Conservation (phyloP, 2,329 filamentous ascomycete species). For the Elsinoe necatrix region DNA sequence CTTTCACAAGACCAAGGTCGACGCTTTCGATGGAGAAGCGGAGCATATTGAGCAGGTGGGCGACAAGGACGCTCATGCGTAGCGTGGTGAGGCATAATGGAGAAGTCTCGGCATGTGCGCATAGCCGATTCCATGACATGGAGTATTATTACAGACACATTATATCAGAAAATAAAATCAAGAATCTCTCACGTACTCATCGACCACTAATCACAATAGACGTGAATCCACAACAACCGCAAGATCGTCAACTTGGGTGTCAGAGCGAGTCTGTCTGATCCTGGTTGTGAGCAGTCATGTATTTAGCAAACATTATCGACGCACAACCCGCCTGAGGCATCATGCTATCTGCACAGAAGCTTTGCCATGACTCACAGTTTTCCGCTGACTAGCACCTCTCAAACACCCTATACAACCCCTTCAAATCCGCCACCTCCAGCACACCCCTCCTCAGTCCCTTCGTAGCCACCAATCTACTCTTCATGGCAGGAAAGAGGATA, state of each 20-base stretch:
- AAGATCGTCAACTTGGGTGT: too few species aligned
- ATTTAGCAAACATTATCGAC: too few species aligned
- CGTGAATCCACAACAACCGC: too few species aligned
- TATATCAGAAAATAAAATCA: too few species aligned
- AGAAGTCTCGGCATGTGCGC: not conserved
- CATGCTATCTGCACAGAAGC: too few species aligned
- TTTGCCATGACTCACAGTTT: too few species aligned
- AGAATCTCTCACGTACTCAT: too few species aligned
- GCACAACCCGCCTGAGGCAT: too few species aligned
- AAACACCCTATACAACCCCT: conserved; percentile 88
- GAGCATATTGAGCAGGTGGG: conserved; percentile 15
- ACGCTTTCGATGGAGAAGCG: conserved; percentile 43
- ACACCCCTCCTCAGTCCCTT: conserved; percentile 66
- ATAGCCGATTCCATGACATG: not conserved
- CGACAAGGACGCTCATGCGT: conserved; percentile 12
- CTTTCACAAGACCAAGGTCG: conserved; percentile 52
- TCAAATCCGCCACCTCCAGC: conserved; percentile 82
- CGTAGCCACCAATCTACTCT: conserved; percentile 73
- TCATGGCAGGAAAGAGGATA: conserved; percentile 82
- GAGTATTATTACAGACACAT: too few species aligned
- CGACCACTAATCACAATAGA: too few species aligned
- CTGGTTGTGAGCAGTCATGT: too few species aligned
- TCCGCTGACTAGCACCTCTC: conserved; percentile 61
- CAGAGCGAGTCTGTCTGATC: too few species aligned
- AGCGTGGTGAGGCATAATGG: not conserved